Evolutionary conservation across 2,329 filamentous ascomycete genomes (phyloP).

Genomic region (Cladosporium velox): DNA sequence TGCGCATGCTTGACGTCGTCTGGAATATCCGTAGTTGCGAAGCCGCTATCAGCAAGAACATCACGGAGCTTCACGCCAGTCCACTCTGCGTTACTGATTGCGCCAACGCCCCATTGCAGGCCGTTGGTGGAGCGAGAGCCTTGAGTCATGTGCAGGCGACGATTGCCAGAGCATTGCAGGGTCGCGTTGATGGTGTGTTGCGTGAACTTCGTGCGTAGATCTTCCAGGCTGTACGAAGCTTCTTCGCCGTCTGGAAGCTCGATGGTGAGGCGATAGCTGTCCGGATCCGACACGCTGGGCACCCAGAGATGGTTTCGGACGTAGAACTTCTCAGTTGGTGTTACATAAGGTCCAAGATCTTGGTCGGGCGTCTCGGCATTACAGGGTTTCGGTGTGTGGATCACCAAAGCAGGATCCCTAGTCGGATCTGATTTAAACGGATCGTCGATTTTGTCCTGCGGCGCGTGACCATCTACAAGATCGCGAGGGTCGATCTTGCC

Average conservation of each 20-base stretch:
- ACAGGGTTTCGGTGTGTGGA: constrained; percentile 57
- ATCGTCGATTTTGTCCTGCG: constrained; percentile 59
- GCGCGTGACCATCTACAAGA: constrained; percentile 53
- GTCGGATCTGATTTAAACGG: constrained; percentile 59
- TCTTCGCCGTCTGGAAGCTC: constrained; percentile 59
- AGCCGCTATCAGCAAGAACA: constrained; percentile 58
- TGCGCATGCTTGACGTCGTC: constrained; percentile 53
- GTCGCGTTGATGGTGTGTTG: constrained; percentile 56
- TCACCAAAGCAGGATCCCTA: constrained; percentile 55
- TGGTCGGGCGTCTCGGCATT: constrained; percentile 62
- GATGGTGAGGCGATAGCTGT: constrained; percentile 53
- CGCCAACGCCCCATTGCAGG: constrained; percentile 61
- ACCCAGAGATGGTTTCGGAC: constrained; percentile 67
- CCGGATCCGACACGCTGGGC: constrained; percentile 48
- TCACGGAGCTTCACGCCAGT: constrained; percentile 59
- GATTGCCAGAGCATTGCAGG: constrained; percentile 63
- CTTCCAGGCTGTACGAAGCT: constrained; percentile 55
- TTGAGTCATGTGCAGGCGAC: constrained; percentile 57
- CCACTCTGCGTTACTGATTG: constrained; percentile 63
- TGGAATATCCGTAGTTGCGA: constrained; percentile 44
- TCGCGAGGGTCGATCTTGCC: constrained; percentile 62
- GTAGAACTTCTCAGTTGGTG: constrained; percentile 59
- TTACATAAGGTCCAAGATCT: constrained; percentile 55
- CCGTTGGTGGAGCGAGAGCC: constrained; percentile 55
- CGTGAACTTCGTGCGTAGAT: constrained; percentile 56